Base-by-base conservation (phyloP, 179 eudicot genomes). In the Silene vulgaris region DNA sequence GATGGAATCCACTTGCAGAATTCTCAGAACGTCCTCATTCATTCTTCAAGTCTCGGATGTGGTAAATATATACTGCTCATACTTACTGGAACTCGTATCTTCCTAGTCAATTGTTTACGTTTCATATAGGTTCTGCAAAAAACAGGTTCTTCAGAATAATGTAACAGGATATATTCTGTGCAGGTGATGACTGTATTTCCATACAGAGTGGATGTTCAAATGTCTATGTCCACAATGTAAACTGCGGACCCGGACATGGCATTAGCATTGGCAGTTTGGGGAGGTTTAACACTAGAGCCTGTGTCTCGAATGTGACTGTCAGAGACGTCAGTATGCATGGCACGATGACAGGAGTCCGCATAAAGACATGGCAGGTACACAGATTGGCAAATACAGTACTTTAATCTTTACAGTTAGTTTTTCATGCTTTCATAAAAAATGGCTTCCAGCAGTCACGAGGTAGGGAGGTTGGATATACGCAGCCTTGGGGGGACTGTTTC, bases 311-410 rank as follows among this genome's bases (percentile, higher is more conserved):
- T 57, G 84, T 95, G 20, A 90, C 93, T 8, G 91, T 92, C 66
- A 84, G 90, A 75, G 90, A 89, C 76, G 75, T 87, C 75, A 74
- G 35, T 21, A 82, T 95, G 83, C 80, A 80, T 16, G 87, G 87
- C 83, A 95, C 99, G 1, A 88, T 88, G 91, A 90, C 84, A 56
- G 99, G 99, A 40, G 95, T 90, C 75, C 81, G 99, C 71, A 92
- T 95, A 67, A 95, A 95, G 84, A 89, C 97, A 65, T 95, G 99
- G 99, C 99, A 95, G 98, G 98, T 90, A 32, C n/a, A n/a, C n/a
- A n/a, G n/a, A n/a, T n/a, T n/a, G n/a, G 26, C 26, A 23, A 23
- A 23, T 23, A 1, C 26, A 23, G 26, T 23, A 23, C 26, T 23
- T 23, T 23, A 23, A 23, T 23, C 26, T 23, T 23, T 23, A 23